A percentile compares a stretch with the other conserved stretches of the same genome.
Evolutionary conservation across 257 asterid species (phyloP).

Genomic region (Fraxinus pennsylvanica): DNA sequence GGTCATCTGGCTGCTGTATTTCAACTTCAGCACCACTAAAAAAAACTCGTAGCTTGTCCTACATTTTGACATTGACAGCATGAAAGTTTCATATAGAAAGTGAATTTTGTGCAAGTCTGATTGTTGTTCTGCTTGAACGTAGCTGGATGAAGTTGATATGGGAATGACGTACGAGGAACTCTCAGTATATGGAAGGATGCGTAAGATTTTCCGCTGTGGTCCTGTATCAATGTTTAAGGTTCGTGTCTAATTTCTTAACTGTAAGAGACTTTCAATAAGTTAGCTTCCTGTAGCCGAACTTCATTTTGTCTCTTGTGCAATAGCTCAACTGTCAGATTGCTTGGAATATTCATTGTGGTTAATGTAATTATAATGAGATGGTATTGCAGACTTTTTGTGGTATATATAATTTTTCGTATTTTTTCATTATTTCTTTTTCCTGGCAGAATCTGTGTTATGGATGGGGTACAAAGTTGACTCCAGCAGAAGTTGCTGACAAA

Average conservation of each 20-base stretch:
- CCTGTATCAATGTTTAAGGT: constrained; percentile 99
- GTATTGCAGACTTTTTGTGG: constrained; percentile 43
- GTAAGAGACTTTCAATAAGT: background rate
- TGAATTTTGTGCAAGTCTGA: constrained; percentile 19
- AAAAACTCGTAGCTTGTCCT: background rate
- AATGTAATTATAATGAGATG: constrained; percentile 8
- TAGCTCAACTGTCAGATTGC: constrained; percentile 4
- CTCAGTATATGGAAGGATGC: constrained; percentile 86
- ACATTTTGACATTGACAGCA: constrained; percentile 7
- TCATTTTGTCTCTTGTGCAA: background rate
- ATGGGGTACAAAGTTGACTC: constrained; percentile 79
- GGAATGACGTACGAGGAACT: constrained; percentile 97
- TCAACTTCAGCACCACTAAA: background rate
- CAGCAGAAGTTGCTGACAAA: constrained; percentile 77
- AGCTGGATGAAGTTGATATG: constrained; percentile 98
- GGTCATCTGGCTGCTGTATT: constrained; percentile 10
- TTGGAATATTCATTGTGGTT: background rate
- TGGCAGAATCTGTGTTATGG: constrained; percentile 86
- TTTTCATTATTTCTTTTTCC: background rate
- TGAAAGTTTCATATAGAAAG: background rate
- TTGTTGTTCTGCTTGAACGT: constrained; percentile 29
- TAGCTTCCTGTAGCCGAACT: background rate
- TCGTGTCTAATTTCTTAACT: constrained; percentile 15
- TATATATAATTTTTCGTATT: background rate
- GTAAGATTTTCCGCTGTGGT: constrained; percentile 91